Evolutionary conservation across 2,329 filamentous ascomycete species (phyloP).

Genomic region (Chaetomium strumarium): DNA sequence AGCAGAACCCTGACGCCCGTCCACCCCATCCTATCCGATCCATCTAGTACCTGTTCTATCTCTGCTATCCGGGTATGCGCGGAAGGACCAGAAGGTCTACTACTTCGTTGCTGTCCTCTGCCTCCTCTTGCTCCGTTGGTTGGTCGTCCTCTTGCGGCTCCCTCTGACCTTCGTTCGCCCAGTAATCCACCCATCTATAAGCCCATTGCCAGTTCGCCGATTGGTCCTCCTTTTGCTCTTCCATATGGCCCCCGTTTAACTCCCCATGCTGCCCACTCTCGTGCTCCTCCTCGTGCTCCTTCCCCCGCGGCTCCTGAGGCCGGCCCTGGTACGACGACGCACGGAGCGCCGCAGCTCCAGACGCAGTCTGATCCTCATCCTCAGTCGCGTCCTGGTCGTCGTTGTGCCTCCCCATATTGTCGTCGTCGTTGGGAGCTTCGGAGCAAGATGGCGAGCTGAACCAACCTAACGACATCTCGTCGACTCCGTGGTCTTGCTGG

Average conservation of each 20-base stretch:
- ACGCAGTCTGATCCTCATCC: conserved; percentile 90
- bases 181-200: too few relatives aligned
- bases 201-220: not conserved
- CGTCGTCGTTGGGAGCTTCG: conserved; percentile 64
- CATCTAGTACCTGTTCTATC: not conserved
- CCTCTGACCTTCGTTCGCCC: not conserved
- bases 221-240: too few relatives aligned
- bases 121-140: too few relatives aligned
- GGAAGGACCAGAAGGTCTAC: too few relatives aligned
- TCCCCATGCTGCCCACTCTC: too few relatives aligned
- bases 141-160: not conserved
- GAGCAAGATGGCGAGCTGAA: conserved; percentile 68
- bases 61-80: too few relatives aligned
- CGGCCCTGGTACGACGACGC: conserved; percentile 57
- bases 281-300: too few relatives aligned
- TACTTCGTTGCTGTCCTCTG: too few relatives aligned
- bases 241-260: too few relatives aligned
- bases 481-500: conserved; percentile 84
- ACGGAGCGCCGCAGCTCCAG: conserved; percentile 79
- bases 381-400: conserved; percentile 85
- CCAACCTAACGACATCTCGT: conserved; percentile 86
- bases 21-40: not conserved
- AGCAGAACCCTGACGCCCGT: conserved; percentile 5
- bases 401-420: conserved; percentile 59
- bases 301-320: too few relatives aligned